Base-by-base conservation (phyloP, 805 yeast species). In the Blastobotrys chiropterorum region DNA sequence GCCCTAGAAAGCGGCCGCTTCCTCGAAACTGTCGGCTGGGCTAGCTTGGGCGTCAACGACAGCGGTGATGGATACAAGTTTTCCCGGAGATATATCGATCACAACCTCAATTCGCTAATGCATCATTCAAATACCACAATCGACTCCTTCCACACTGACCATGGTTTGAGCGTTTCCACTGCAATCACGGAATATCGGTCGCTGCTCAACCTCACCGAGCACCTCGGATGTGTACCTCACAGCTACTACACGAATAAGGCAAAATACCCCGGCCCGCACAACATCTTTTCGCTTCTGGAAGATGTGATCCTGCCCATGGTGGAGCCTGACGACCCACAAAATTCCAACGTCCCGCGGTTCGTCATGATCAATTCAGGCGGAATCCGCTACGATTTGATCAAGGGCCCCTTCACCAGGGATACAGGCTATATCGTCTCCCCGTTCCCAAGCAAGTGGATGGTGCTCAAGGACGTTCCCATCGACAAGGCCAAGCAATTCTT, bases 1-100 rank as follows among this genome's bases (percentile, higher is more conserved):
- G 97, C 84, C 0, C 67, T 92, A n/a, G 96, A 92, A 69, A 86
- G 96, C 64, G 98, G 98, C 0, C 73, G 97, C 47, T 92, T 86
- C 64, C 80, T 95, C 62, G 98, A 92, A 65, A 92, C 98, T 0
- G 78, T 86, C n/a, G 98, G 98, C 0, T 92, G 90, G 77, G 67
- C 85, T 11, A 80, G 95, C 21, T 69, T 89, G 19, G 58, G 50
- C 13, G 51, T 46, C 2, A 11, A 16, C 17, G 52, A 54, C 2
- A 53, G 55, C 4, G 56, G 71, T 13, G 49, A 43, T 1, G n/a
- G n/a, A n/a, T n/a, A n/a, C n/a, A n/a, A n/a, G n/a, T 78, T 77
- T 55, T 63, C 75, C 39, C 76, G 98, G 61, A 74, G 83, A 20
- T 90, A 92, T 67, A 79, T 90, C 53, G 98, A 90, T 64, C 90